phyloP scores from a whole-genome alignment of 1,284 basidiomycete genomes.

The Agaricales sp. region DNA sequence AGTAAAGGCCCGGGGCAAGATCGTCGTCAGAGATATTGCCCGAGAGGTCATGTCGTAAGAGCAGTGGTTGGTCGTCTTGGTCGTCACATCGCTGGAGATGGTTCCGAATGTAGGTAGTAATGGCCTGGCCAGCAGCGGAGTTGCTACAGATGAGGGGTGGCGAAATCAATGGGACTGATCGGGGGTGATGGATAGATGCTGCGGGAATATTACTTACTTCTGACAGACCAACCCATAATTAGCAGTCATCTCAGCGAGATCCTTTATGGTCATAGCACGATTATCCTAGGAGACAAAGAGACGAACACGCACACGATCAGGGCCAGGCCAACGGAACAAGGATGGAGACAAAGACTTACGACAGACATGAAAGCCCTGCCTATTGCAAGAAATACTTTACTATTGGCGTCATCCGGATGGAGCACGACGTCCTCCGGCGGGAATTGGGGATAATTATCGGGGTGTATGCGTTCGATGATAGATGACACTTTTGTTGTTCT shows the following conservation, averaged over 20 bases:
- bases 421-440: slow-evolving; percentile 52
- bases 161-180: slow-evolving; percentile 5
- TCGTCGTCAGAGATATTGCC: slow-evolving; percentile 63
- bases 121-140: slow-evolving; percentile 68
- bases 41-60: slow-evolving; percentile 60
- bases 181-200: slow-evolving; percentile 6
- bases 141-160: slow-evolving; percentile 29
- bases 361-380: slow-evolving; percentile 62
- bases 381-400: slow-evolving; percentile 61
- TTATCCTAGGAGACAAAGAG: slow-evolving; percentile 38
- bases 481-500: slow-evolving; percentile 25
- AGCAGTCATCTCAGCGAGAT: slow-evolving; percentile 61
- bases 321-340: slow-evolving; percentile 8
- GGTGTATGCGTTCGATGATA: slow-evolving; percentile 4
- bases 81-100: slow-evolving; percentile 60
- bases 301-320: slow-evolving; percentile 10
- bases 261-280: slow-evolving; percentile 74
- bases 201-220: slow-evolving; percentile 40
- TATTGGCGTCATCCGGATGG: slow-evolving; percentile 60
- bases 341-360: slow-evolving; percentile 30
- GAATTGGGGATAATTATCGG: slow-evolving; percentile 26
- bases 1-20: slow-evolving; percentile 59
- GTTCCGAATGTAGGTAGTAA: slow-evolving; percentile 66
- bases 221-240: slow-evolving; percentile 57
- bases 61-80: slow-evolving; percentile 61